Percentiles rank a stretch among this genome's conserved stretches.
Evolutionary conservation across 2,329 filamentous ascomycete species (phyloP).

Genomic region (Apiospora sp.): DNA sequence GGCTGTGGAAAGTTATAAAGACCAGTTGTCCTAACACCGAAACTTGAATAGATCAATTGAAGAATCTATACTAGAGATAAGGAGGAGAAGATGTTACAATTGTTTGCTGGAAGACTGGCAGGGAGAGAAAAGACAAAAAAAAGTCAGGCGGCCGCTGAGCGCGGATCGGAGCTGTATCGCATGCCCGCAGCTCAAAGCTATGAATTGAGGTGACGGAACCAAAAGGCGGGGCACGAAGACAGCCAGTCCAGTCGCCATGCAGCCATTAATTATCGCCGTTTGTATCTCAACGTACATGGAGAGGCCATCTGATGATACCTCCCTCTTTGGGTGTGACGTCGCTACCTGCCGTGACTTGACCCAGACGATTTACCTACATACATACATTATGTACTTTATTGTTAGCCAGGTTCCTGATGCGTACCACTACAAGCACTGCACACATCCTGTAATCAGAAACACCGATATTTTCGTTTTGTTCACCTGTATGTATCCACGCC

Average conservation of each 20-base stretch:
- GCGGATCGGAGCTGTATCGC: constrained; percentile 11
- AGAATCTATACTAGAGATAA: background rate
- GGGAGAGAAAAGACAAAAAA: background rate
- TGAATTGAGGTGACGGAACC: background rate
- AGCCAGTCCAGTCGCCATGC: constrained; percentile 1
- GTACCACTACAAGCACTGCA: too few relatives aligned
- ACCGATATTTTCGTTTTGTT: background rate
- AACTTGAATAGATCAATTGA: background rate
- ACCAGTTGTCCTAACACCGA: background rate
- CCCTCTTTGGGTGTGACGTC: background rate
- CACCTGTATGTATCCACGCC: too few relatives aligned
- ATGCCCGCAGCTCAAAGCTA: background rate
- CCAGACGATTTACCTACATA: background rate
- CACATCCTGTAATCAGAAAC: background rate
- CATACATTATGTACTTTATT: background rate
- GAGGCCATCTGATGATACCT: background rate
- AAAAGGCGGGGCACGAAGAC: background rate
- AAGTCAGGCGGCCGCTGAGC: background rate
- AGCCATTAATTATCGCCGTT: constrained; percentile 11
- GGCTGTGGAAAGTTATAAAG: background rate
- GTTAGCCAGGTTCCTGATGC: background rate
- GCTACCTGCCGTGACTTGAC: background rate
- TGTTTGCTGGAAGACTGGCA: background rate
- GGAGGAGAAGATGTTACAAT: background rate
- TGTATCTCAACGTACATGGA: background rate